Base-by-base conservation (phyloP, 1,139 yeast genomes). In the Zygoascus hellenicus region DNA sequence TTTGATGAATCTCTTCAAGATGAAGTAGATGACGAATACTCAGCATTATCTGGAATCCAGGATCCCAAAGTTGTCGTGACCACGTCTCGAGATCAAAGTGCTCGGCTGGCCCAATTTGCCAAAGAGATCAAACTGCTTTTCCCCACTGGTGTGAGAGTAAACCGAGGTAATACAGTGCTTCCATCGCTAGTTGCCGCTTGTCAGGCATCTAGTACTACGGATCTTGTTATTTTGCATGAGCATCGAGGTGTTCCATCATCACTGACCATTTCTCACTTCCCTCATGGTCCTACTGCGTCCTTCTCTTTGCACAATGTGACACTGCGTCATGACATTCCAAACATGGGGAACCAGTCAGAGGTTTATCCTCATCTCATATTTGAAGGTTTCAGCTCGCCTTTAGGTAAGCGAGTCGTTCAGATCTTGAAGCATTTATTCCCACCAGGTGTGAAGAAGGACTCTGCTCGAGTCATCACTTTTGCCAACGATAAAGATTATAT, bases 161-260 rank as follows among this genome's bases (percentile, higher is more conserved):
- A 92, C 66, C 78, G 99, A 70, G 99, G 99, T 74, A 87, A 83
- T 60, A 84, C 90, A 54, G 77, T 94, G 51, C 79, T 92, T 70
- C 85, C 95, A 1, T 85, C 85, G 49, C 70, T 92, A 44, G 96
- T 89, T 3, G 78, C 83, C 43, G 89, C 96, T 1, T 89, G 97
- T 66, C 78, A 83, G 48, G 77, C 81, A 34, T 75, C 84, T 0
- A 80, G 80, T 9, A 80, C 92, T 9, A 83, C 95, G 2, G 99
- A 92, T 63, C 69, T 94, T 59, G 72, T 92, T 17, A 75, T 94
- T 5, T 69, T 94, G 36, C 98, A 92, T 66, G 99, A 92, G 65
- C 98, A 92, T 67, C 77, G 99, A 67, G 99, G 99, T 76, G 92
- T 88, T 0, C 99, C 99, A 45, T 89, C 97, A 0, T 87, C 97